Percentiles rank a stretch among this genome's conserved stretches.
Evolutionary conservation across 345 rosid species (phyloP).

Genomic region (Conringia planisiliqua): DNA sequence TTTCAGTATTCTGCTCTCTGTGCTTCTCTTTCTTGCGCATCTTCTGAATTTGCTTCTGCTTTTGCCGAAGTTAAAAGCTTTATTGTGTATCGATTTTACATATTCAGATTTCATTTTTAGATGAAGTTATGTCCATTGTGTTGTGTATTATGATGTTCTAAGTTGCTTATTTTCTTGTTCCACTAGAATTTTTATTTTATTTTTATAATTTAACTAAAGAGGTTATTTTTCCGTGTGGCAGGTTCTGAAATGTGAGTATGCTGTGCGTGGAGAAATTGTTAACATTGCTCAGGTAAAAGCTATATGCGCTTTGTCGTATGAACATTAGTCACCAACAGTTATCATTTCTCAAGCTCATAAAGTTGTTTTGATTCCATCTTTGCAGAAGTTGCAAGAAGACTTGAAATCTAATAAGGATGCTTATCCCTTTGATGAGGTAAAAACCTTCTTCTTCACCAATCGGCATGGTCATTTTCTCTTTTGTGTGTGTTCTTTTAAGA

Average conservation of each 20-base stretch:
- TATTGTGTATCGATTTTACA: too few relatives aligned
- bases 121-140: too few relatives aligned
- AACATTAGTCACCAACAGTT: neutral
- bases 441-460: neutral
- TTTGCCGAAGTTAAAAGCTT: too few relatives aligned
- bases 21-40: too few relatives aligned
- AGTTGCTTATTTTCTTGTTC: too few relatives aligned
- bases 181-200: too few relatives aligned
- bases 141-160: too few relatives aligned
- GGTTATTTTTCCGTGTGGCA: slow-evolving; percentile 18
- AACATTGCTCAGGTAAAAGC: slow-evolving; percentile 73
- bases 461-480: neutral
- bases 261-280: slow-evolving; percentile 94
- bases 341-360: neutral
- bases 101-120: too few relatives aligned
- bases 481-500: neutral
- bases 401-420: slow-evolving; percentile 59
- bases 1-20: too few relatives aligned
- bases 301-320: neutral
- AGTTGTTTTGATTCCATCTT: neutral
- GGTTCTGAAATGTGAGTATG: slow-evolving; percentile 85
- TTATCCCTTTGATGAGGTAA: slow-evolving; percentile 82
- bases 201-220: neutral
- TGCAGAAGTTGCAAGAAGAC: slow-evolving; percentile 71
- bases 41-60: too few relatives aligned